phyloP scores from a whole-genome alignment of 2,329 filamentous ascomycete species.

The Calonectria fujianensis region DNA sequence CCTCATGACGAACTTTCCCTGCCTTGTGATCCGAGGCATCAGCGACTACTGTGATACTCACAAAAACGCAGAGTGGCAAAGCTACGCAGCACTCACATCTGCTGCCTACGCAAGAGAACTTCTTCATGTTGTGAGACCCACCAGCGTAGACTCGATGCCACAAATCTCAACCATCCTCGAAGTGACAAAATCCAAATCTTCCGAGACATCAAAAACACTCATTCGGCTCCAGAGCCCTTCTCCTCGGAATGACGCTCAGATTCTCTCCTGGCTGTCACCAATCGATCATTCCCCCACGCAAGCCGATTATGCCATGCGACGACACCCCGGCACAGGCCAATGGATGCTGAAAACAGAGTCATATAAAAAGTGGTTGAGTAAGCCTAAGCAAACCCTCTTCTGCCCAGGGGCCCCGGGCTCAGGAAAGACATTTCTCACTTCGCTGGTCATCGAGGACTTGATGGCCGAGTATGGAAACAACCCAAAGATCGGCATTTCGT shows the following conservation, averaged over 20 bases:
- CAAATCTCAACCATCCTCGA: background rate
- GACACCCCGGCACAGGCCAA: conserved; percentile 5
- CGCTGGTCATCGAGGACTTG: conserved; percentile 5
- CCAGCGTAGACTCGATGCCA: conserved; percentile 3
- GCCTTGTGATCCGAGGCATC: conserved; percentile 58
- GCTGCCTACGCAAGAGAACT: conserved; percentile 54
- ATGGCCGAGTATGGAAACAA: conserved; percentile 2
- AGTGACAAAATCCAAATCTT: background rate
- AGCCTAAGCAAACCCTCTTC: conserved; percentile 7
- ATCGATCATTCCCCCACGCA: background rate
- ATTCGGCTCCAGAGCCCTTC: conserved; percentile 2
- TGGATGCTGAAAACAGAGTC: background rate
- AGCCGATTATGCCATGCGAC: background rate
- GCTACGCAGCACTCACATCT: conserved; percentile 59
- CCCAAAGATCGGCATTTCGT: background rate
- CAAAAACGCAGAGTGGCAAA: conserved; percentile 61
- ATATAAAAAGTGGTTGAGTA: conserved; percentile 23
- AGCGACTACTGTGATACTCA: conserved; percentile 62
- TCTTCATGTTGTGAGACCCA: conserved; percentile 26
- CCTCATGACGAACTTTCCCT: conserved; percentile 32
- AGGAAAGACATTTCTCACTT: conserved; percentile 12
- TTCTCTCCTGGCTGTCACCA: conserved; percentile 7
- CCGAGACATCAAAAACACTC: background rate
- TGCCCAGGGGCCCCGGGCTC: conserved; percentile 15
- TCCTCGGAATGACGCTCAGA: background rate